phyloP scores from a whole-genome alignment of 345 rosid species.

The Sisymbrium irio region DNA sequence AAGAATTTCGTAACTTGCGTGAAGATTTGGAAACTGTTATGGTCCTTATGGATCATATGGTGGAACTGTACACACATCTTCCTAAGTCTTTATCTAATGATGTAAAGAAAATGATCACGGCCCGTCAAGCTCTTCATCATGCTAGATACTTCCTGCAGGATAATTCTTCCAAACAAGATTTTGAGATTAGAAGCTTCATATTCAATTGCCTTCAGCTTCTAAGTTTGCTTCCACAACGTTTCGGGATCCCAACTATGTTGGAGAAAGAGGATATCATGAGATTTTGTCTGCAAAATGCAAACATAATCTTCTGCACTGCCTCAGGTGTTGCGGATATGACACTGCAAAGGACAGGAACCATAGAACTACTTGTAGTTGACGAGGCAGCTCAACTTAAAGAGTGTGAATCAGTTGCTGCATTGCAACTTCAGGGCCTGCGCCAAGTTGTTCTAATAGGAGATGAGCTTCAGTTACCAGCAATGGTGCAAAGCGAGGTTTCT shows the following conservation, averaged over 20 bases:
- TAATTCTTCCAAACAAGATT: background rate
- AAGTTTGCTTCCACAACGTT: background rate
- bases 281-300: constrained; percentile 36
- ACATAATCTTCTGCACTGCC: constrained; percentile 42
- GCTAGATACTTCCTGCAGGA: background rate
- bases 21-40: constrained; percentile 5
- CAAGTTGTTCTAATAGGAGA: constrained; percentile 49
- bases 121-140: constrained; percentile 17
- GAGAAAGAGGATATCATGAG: background rate
- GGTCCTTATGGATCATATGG: background rate
- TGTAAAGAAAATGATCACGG: constrained; percentile 22
- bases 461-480: constrained; percentile 45
- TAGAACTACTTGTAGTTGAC: constrained; percentile 43
- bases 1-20: background rate
- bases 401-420: constrained; percentile 45
- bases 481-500: constrained; percentile 44
- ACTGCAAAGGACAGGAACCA: background rate
- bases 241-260: background rate
- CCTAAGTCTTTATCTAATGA: constrained; percentile 27
- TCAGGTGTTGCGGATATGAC: constrained; percentile 37
- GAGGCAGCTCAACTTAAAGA: constrained; percentile 59
- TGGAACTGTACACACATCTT: constrained; percentile 35
- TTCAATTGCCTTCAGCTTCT: constrained; percentile 14
- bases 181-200: background rate
- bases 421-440: constrained; percentile 40